Percentiles rank a stretch among this genome's conserved stretches.
Conservation (phyloP, 306 rosid species). For the Vigna angularis region DNA sequence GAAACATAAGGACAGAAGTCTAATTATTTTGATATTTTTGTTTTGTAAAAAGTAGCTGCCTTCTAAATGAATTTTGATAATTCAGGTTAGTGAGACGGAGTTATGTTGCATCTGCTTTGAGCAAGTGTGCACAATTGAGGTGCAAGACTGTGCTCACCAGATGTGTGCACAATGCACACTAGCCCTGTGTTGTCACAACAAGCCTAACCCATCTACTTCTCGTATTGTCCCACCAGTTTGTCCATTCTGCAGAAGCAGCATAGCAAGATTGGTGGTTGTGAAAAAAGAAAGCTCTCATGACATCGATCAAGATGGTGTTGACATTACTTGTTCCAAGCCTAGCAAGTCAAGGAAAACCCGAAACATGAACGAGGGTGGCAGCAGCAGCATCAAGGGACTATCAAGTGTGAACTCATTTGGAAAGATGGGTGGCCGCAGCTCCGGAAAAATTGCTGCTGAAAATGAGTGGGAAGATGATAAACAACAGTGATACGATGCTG, state of each 20-base stretch:
- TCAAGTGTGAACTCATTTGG: conserved; percentile 73
- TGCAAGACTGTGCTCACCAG: conserved; percentile 87
- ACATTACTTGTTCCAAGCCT: conserved; percentile 61
- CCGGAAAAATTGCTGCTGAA: conserved; percentile 73
- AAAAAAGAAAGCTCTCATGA: conserved; percentile 60
- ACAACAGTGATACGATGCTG: conserved; percentile 49
- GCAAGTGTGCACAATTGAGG: conserved; percentile 87
- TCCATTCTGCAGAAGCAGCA: conserved; percentile 93
- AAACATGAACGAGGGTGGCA: conserved; percentile 76
- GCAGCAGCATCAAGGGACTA: conserved; percentile 87
- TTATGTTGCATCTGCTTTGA: conserved; percentile 96
- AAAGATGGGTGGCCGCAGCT: conserved; percentile 70
- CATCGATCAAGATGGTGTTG: conserved; percentile 55
- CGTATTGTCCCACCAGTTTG: conserved; percentile 78
- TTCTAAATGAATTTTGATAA: conserved; percentile 7
- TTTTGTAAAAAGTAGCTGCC: background rate
- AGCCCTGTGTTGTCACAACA: conserved; percentile 94
- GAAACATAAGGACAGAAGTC: background rate
- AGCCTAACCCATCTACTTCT: conserved; percentile 79
- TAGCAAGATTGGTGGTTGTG: conserved; percentile 61
- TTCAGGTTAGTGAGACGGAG: conserved; percentile 87
- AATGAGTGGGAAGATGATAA: conserved; percentile 73
- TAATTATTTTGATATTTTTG: background rate
- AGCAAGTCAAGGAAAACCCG: conserved; percentile 66
- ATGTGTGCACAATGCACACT: conserved; percentile 98